Conservation (phyloP, 306 rosid species). For the Purshia tridentata region DNA sequence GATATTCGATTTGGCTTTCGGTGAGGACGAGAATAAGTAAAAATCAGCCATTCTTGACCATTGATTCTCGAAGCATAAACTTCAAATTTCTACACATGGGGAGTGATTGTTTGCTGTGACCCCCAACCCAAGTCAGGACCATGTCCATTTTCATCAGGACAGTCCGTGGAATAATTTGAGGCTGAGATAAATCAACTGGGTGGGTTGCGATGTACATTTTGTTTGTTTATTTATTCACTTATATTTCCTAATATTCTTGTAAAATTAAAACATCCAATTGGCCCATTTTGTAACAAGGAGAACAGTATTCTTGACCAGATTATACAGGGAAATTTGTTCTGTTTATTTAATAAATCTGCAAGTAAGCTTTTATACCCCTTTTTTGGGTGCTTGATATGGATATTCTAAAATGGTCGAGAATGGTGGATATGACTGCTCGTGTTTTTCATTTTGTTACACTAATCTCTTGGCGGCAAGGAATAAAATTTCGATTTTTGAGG, state of each 20-base stretch:
- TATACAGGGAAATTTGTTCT: not conserved
- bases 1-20: constrained; percentile 72
- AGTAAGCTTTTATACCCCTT: too few species aligned
- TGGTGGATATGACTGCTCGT: too few species aligned
- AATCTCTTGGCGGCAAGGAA: too few species aligned
- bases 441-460: too few species aligned
- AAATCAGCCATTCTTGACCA: constrained; percentile 21
- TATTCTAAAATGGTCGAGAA: too few species aligned
- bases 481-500: too few species aligned
- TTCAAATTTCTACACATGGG: constrained; percentile 10
- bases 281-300: not conserved
- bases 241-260: not conserved
- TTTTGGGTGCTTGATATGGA: too few species aligned
- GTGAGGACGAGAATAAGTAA: constrained; percentile 30
- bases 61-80: constrained; percentile 15
- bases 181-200: not conserved
- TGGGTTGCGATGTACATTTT: constrained; percentile 1
- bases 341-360: too few species aligned
- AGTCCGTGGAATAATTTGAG: not conserved
- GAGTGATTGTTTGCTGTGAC: not conserved
- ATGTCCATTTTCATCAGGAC: not conserved
- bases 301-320: not conserved
- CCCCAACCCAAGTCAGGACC: constrained; percentile 27
- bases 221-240: not conserved
- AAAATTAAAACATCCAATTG: not conserved